Percentiles rank a stretch among this genome's conserved stretches.
phyloP scores from a whole-genome alignment of 495 filamentous ascomycete species.

The Xeromyces bisporus region DNA sequence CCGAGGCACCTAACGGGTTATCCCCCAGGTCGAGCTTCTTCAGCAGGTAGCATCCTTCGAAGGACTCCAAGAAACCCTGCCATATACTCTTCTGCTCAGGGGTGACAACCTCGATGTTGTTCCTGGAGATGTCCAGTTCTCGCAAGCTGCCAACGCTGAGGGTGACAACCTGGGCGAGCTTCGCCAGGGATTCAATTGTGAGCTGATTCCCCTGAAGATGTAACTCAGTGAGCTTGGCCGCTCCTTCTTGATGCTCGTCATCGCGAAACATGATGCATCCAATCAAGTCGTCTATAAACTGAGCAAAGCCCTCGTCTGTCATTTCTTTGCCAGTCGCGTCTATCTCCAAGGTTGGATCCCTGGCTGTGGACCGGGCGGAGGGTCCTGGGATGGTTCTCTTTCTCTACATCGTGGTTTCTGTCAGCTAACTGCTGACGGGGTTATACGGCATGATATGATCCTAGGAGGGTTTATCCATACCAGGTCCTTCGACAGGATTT shows the following conservation, averaged over 20 bases:
- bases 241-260: constrained; percentile 12
- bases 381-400: constrained; percentile 21
- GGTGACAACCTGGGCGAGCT: constrained; percentile 22
- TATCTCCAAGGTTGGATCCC: constrained; percentile 29
- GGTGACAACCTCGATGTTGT: constrained; percentile 20
- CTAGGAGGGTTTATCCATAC: constrained; percentile 7
- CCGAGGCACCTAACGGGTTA: constrained; percentile 23
- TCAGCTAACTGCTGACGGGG: not conserved
- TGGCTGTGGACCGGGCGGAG: constrained; percentile 16
- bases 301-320: constrained; percentile 24
- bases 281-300: constrained; percentile 24
- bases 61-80: constrained; percentile 26
- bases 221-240: constrained; percentile 27
- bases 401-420: constrained; percentile 8
- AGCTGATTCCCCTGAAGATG: constrained; percentile 26
- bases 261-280: constrained; percentile 16
- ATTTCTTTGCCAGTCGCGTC: constrained; percentile 26
- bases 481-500: constrained; percentile 27
- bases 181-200: constrained; percentile 18
- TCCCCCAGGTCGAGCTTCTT: constrained; percentile 27
- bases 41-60: constrained; percentile 26
- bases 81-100: constrained; percentile 21
- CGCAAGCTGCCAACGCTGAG: constrained; percentile 23
- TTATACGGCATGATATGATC: not conserved
- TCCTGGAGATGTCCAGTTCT: constrained; percentile 31